Evolutionary conservation across 106 monocot species (phyloP).

Genomic region (Allium sativum): DNA sequence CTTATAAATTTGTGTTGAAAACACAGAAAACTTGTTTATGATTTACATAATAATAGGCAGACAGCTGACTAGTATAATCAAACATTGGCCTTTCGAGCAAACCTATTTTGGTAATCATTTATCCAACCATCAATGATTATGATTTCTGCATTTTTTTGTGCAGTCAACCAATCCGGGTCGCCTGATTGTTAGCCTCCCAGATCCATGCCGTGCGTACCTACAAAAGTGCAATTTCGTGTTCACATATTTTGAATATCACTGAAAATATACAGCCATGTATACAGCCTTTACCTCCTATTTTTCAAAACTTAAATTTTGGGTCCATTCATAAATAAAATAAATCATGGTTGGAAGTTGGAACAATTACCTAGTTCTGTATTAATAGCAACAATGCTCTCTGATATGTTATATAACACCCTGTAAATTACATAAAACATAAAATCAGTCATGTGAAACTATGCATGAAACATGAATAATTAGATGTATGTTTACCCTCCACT

Average conservation of each 20-base stretch:
- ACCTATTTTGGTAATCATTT: neutral
- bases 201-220: slow-evolving; percentile 4
- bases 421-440: neutral
- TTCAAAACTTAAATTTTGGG: neutral
- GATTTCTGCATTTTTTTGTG: slow-evolving; percentile 1
- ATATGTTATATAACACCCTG: slow-evolving; percentile 1
- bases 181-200: neutral
- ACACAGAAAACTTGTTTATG: too few relatives aligned
- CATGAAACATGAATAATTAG: too few relatives aligned
- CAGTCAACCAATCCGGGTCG: neutral
- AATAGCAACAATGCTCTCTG: slow-evolving; percentile 2
- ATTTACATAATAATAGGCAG: too few relatives aligned
- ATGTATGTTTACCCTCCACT: too few relatives aligned
- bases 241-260: neutral
- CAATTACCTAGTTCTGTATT: neutral
- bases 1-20: too few relatives aligned
- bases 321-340: neutral
- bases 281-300: too few relatives aligned
- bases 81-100: too few relatives aligned
- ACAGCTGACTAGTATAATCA: too few relatives aligned
- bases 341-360: neutral
- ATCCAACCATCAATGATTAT: slow-evolving; percentile 4
- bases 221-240: neutral
- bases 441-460: too few relatives aligned
- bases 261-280: too few relatives aligned